Evolutionary conservation across 805 yeast genomes (phyloP).

Genomic region (Pichia californica): DNA sequence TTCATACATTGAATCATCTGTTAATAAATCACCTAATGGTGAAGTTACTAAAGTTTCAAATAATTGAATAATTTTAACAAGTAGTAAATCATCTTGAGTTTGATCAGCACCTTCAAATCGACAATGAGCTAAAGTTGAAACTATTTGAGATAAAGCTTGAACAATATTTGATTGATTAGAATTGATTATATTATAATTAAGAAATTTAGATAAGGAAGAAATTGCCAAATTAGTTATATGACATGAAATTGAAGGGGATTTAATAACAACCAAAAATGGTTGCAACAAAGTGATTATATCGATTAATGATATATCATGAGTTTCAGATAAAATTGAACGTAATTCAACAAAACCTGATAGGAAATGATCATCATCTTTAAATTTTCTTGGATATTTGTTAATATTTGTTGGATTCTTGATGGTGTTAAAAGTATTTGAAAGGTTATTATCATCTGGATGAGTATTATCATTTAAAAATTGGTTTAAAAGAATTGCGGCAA

Average conservation of each 20-base stretch:
- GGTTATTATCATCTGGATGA: constrained; percentile 22
- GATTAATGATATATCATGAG: constrained; percentile 44
- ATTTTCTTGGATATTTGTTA: constrained; percentile 16
- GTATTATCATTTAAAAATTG: constrained; percentile 28
- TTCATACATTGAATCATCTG: constrained; percentile 80
- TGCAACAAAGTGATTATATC: constrained; percentile 71
- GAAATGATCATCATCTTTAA: constrained; percentile 45
- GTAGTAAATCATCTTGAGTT: constrained; percentile 83
- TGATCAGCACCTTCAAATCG: constrained; percentile 94
- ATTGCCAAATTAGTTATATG: constrained; percentile 77
- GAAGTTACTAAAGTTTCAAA: constrained; percentile 63
- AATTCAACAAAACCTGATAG: constrained; percentile 75
- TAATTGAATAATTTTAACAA: constrained; percentile 72
- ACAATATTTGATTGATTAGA: constrained; percentile 47
- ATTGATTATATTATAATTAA: constrained; percentile 63
- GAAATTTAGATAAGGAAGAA: constrained; percentile 64
- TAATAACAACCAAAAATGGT: constrained; percentile 80
- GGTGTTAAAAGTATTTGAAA: constrained; percentile 15
- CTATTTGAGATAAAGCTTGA: constrained; percentile 55
- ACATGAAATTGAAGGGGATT: constrained; percentile 82
- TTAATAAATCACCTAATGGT: constrained; percentile 55
- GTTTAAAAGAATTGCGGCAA: constrained; percentile 78
- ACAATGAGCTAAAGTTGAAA: constrained; percentile 81
- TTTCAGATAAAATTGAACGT: constrained; percentile 59
- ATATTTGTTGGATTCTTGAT: constrained; percentile 4